These are phyloP conservation scores for Chenopodium formosanum DNA, from an alignment of 148 eudicot genomes.

Conservation along the genomic window DNA sequence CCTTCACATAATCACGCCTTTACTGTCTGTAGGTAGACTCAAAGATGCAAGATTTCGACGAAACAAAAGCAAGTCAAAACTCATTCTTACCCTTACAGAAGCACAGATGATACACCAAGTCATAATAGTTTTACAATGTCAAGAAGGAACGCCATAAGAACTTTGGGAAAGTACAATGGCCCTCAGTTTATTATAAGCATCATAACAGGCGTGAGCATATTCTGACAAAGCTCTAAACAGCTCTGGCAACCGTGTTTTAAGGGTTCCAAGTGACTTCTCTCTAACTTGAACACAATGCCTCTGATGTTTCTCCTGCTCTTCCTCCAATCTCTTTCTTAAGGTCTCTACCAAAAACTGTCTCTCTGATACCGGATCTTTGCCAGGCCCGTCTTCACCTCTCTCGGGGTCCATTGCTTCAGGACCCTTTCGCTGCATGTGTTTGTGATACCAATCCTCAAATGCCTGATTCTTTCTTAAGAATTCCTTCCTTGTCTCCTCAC, in stretches of 20 bases:
- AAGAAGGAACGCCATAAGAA: slow-evolving; percentile 34
- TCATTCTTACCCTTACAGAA: not conserved
- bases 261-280: slow-evolving; percentile 75
- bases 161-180: slow-evolving; percentile 46
- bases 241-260: slow-evolving; percentile 74
- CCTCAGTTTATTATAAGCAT: slow-evolving; percentile 54
- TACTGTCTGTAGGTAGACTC: not conserved
- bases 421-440: slow-evolving; percentile 49
- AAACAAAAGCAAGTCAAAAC: not conserved
- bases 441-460: slow-evolving; percentile 79
- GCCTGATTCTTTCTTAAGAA: slow-evolving; percentile 60
- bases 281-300: slow-evolving; percentile 81
- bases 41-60: not conserved
- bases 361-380: slow-evolving; percentile 57
- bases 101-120: slow-evolving; percentile 8
- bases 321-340: slow-evolving; percentile 72
- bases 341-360: slow-evolving; percentile 64
- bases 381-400: slow-evolving; percentile 36
- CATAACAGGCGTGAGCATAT: slow-evolving; percentile 57
- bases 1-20: not conserved
- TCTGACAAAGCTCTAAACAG: slow-evolving; percentile 78
- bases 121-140: slow-evolving; percentile 8
- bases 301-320: slow-evolving; percentile 65
- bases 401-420: slow-evolving; percentile 48
- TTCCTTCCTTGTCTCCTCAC: slow-evolving; percentile 77